Conservation (phyloP, 768 basidiomycete species). For the Leccinum incarnatum region DNA sequence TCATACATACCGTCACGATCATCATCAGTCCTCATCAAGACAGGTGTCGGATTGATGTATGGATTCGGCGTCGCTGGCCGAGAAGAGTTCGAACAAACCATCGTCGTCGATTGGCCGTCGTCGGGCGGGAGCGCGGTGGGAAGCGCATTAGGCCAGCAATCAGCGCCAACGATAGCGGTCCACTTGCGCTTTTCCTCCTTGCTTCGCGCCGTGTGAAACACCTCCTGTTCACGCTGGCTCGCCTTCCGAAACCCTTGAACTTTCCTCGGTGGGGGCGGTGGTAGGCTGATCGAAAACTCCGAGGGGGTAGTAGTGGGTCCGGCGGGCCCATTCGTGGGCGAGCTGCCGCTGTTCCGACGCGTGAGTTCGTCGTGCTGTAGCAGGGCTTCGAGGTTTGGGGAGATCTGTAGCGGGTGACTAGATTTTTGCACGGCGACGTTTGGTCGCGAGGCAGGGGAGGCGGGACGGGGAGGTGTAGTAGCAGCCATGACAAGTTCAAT, state of each 20-base stretch:
- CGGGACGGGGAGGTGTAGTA: slow-evolving; percentile 22
- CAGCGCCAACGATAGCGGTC: slow-evolving; percentile 12
- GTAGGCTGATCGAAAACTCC: slow-evolving; percentile 28
- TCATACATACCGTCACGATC: slow-evolving; percentile 19
- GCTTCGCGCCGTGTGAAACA: slow-evolving; percentile 11
- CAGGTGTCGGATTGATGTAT: slow-evolving; percentile 38
- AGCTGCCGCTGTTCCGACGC: slow-evolving; percentile 30
- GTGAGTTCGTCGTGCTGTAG: slow-evolving; percentile 55
- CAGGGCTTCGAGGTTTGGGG: slow-evolving; percentile 57
- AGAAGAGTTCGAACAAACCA: slow-evolving; percentile 12
- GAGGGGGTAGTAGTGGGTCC: slow-evolving; percentile 2
- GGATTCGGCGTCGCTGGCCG: slow-evolving; percentile 31
- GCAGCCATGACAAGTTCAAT: slow-evolving; percentile 16
- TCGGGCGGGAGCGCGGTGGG: slow-evolving; percentile 3
- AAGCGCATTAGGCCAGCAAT: slow-evolving; percentile 26
- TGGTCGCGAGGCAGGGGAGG: slow-evolving; percentile 10
- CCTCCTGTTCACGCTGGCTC: slow-evolving; percentile 16
- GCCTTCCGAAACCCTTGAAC: slow-evolving; percentile 13
- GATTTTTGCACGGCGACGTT: slow-evolving; percentile 2
- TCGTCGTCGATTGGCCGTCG: slow-evolving; percentile 1
- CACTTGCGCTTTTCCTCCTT: slow-evolving; percentile 17
- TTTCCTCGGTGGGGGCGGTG: slow-evolving; percentile 35
- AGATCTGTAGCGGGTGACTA: slow-evolving; percentile 44
- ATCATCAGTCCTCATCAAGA: slow-evolving; percentile 11
- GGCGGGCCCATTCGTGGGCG: slow-evolving; percentile 19